Evolutionary conservation across 2,329 filamentous ascomycete genomes (phyloP).

Genomic region (Epichloe aotearoae): DNA sequence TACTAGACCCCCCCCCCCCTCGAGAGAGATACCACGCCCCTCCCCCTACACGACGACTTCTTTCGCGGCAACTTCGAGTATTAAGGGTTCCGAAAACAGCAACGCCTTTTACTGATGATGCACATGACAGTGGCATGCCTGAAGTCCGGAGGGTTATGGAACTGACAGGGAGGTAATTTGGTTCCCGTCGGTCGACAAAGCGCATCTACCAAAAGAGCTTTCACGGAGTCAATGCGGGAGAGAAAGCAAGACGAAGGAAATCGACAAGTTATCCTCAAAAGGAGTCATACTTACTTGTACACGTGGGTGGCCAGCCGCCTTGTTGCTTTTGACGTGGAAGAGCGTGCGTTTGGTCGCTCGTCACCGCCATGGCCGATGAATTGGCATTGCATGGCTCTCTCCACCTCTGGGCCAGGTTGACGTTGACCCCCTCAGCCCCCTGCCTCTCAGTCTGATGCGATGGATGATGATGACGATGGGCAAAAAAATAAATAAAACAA

Average conservation of each 20-base stretch:
- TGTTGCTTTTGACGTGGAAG: not conserved
- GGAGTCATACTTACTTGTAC: not conserved
- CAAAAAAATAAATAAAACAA: not conserved
- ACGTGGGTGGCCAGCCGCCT: not conserved
- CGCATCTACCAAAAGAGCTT: too few species aligned
- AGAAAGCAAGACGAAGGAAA: too few species aligned
- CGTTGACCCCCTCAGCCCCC: not conserved
- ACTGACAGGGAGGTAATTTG: too few species aligned
- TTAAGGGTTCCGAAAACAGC: not conserved
- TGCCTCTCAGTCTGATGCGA: not conserved
- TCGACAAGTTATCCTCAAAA: not conserved
- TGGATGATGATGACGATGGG: not conserved
- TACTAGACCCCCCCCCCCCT: too few species aligned
- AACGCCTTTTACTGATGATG: too few species aligned
- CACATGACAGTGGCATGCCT: too few species aligned
- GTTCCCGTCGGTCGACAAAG: too few species aligned
- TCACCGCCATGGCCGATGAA: not conserved
- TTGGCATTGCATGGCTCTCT: not conserved
- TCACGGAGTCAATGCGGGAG: too few species aligned
- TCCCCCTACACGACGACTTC: too few species aligned
- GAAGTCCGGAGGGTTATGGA: too few species aligned
- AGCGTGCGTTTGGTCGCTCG: not conserved
- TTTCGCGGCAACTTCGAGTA: not conserved
- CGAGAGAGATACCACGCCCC: too few species aligned
- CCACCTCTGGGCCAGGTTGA: not conserved